phyloP scores from a whole-genome alignment of 179 eudicot species.

The Sideroxylon spinosum region DNA sequence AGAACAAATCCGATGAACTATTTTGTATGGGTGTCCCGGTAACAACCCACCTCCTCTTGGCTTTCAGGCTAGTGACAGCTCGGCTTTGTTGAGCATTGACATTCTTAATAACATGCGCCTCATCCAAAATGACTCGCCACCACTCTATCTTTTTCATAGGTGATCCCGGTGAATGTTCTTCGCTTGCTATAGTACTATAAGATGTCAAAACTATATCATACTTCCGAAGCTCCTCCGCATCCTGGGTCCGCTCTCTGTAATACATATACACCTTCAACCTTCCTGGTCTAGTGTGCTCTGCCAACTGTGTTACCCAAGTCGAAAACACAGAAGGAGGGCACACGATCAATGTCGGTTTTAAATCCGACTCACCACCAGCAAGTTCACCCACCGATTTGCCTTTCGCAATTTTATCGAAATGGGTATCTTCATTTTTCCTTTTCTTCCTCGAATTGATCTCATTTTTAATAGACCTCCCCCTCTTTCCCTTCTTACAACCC shows the following conservation, averaged over 20 bases:
- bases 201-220: constrained; percentile 79
- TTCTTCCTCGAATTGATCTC: constrained; percentile 40
- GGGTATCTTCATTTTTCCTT: constrained; percentile 35
- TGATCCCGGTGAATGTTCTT: constrained; percentile 37
- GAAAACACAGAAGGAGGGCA: constrained; percentile 86
- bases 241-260: constrained; percentile 69
- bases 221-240: constrained; percentile 57
- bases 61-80: constrained; percentile 65
- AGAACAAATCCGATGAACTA: constrained; percentile 68
- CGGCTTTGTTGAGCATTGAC: constrained; percentile 52
- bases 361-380: constrained; percentile 10
- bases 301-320: constrained; percentile 72
- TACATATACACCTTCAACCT: constrained; percentile 65
- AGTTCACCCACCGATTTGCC: constrained; percentile 15
- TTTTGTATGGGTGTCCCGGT: constrained; percentile 95
- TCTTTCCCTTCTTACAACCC: constrained; percentile 40
- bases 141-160: constrained; percentile 71
- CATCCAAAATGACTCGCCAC: constrained; percentile 88
- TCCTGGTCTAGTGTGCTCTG: constrained; percentile 57
- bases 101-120: constrained; percentile 87
- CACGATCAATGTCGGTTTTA: constrained; percentile 64
- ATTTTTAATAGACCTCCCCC: constrained; percentile 36
- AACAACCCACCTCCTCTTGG: constrained; percentile 80
- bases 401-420: constrained; percentile 11
- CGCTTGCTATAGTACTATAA: constrained; percentile 59